Percentiles rank a stretch among this genome's conserved stretches.
These are phyloP conservation scores for Orbilia oligospora DNA, from an alignment of 2,329 filamentous ascomycete species.

Conservation along the genomic window DNA sequence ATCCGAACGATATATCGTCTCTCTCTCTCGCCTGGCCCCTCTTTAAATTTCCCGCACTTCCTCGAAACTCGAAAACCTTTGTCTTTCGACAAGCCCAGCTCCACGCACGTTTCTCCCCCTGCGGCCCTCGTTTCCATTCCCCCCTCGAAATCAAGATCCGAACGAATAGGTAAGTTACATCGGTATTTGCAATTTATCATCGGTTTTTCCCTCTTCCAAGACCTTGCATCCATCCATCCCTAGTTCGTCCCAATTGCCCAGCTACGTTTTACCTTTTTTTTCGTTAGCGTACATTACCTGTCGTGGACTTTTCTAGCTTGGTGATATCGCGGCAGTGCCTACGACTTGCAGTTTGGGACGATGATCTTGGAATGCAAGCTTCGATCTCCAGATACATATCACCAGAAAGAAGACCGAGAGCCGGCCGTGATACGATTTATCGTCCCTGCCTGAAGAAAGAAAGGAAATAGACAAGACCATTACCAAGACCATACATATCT, in stretches of 20 bases:
- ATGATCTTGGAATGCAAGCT: conserved; percentile 39
- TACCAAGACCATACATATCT: too few relatives aligned
- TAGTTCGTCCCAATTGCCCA: conserved; percentile 22
- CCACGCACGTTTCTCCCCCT: conserved; percentile 20
- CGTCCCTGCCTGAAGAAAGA: conserved; percentile 6
- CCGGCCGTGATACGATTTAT: background rate
- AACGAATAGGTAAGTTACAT: conserved; percentile 20
- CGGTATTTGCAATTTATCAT: conserved; percentile 29
- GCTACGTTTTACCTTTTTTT: background rate
- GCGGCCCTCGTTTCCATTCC: conserved; percentile 36
- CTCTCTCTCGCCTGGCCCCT: conserved; percentile 6
- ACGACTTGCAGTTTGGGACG: conserved; percentile 6
- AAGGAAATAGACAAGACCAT: background rate
- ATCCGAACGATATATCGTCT: conserved; percentile 5
- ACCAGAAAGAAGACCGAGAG: conserved; percentile 33
- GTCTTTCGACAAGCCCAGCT: conserved; percentile 20
- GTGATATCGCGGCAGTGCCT: conserved; percentile 32
- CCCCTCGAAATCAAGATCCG: background rate
- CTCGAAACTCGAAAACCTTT: conserved; percentile 27
- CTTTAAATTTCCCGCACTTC: conserved; percentile 37
- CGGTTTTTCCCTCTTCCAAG: conserved; percentile 9
- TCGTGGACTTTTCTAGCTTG: conserved; percentile 7
- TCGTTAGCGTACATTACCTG: conserved; percentile 11
- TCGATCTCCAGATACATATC: too few relatives aligned
- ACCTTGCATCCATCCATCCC: conserved; percentile 8